Evolutionary conservation across 1,139 yeast species (phyloP), one percentile per base, ranked within the genome.

Genomic region (Waltiozyma sp.): DNA sequence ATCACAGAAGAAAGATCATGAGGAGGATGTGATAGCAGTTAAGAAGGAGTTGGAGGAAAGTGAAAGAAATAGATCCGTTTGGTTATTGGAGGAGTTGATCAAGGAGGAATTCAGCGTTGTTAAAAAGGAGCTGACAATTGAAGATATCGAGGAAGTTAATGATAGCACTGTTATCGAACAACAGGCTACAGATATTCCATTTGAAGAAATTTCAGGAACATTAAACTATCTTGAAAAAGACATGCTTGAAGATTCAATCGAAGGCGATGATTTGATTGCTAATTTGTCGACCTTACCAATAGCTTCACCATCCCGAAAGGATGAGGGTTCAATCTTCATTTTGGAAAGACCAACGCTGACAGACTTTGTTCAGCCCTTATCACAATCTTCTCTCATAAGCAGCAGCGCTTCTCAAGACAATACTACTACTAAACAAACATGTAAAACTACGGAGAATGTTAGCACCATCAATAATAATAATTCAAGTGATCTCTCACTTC

Each of bases 171-270:
- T 34, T 35, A 28, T 47, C 24, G 44, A 45, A 14, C 41, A 45
- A 19, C 68, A 63, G 7, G 23, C 23, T 21, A 8, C 23, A 21
- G n/a, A n/a, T 49, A 56, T 59, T 16, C 64, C 58, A 43, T 51
- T 52, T 26, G 60, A 55, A 28, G 65, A 60, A 40, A 45, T 46
- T 37, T 46, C 51, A 10, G 63, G 61, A 8, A 21, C 7, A 8
- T 5, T 5, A 8, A 5, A 39, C 28, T 4, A 26, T 13, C 6
- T 7, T 13, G n/a, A 26, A 26, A 14, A 26, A 26, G 14, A 4
- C 6, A 14, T 11, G n/a, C 13, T 10, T 26, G 34, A 31, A 6
- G 34, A 31, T n/a, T 31, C 34, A 15, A 10, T 31, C 16, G 34
- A 31, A 31, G 34, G 34, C 9, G 34, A 31, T 14, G 34, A 31